Evolutionary conservation across 2,329 filamentous ascomycete genomes (phyloP).

Genomic region (Diaporthe capsici): DNA sequence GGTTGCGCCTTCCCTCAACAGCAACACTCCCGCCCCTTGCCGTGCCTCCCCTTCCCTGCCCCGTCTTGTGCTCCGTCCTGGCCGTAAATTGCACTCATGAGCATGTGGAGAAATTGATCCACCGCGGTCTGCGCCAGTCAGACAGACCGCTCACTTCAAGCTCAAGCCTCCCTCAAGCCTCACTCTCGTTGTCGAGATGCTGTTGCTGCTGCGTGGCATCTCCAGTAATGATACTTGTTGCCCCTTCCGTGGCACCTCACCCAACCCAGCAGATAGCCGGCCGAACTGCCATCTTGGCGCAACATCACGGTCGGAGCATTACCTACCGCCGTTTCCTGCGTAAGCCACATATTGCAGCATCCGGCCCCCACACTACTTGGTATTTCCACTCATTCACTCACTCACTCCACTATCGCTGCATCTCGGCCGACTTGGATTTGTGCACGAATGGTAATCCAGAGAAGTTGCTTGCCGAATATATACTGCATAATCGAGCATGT

Average conservation of each 20-base stretch:
- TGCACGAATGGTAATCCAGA: slow-evolving; percentile 19
- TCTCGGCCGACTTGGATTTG: slow-evolving; percentile 22
- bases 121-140: neutral
- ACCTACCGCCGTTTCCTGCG: slow-evolving; percentile 14
- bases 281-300: slow-evolving; percentile 28
- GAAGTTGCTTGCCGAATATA: neutral
- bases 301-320: neutral
- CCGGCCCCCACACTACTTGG: neutral
- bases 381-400: neutral
- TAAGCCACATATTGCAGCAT: neutral
- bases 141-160: neutral
- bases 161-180: neutral
- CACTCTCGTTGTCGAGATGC: neutral
- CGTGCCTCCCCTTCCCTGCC: neutral
- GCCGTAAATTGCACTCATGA: neutral
- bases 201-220: too few relatives aligned
- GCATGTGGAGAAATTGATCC: slow-evolving; percentile 28
- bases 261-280: slow-evolving; percentile 7
- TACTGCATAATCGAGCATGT: neutral
- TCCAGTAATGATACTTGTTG: too few relatives aligned
- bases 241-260: slow-evolving; percentile 1
- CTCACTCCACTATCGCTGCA: slow-evolving; percentile 28
- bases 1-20: neutral
- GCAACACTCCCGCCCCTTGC: neutral
- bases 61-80: neutral